Evolutionary conservation across 2,329 filamentous ascomycete genomes (phyloP).

Genomic region (Alternaria metachromatica): DNA sequence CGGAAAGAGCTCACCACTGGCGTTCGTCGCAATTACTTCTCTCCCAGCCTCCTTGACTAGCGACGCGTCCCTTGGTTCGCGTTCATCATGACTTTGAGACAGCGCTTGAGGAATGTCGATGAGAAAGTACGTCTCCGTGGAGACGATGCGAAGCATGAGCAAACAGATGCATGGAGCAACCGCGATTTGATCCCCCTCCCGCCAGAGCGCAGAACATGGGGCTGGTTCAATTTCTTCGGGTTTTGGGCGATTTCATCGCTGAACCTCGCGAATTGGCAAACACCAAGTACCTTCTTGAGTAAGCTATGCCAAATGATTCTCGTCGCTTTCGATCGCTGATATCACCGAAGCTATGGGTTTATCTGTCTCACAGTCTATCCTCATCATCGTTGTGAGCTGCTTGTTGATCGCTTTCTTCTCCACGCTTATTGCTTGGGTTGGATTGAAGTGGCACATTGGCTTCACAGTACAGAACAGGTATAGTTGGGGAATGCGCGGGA

Average conservation of each 20-base stretch:
- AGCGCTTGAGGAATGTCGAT: constrained; percentile 31
- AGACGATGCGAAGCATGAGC: constrained; percentile 52
- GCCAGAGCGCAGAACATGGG: constrained; percentile 50
- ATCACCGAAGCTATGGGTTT: constrained; percentile 51
- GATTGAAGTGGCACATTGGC: constrained; percentile 59
- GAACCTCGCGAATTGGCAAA: constrained; percentile 57
- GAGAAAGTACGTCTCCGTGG: constrained; percentile 48
- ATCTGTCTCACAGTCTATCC: constrained; percentile 57
- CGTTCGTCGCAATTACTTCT: not conserved
- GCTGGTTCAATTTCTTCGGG: constrained; percentile 54
- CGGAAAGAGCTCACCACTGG: not conserved
- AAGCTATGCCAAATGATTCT: not conserved
- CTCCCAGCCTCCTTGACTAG: not conserved
- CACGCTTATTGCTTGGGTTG: constrained; percentile 56
- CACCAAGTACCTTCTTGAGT: constrained; percentile 56
- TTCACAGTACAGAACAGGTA: constrained; percentile 59
- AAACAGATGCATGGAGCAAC: constrained; percentile 54
- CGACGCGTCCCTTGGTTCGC: not conserved
- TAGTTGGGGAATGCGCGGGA: constrained; percentile 58
- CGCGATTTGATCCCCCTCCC: constrained; percentile 50
- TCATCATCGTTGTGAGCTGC: constrained; percentile 55
- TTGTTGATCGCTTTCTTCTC: constrained; percentile 54
- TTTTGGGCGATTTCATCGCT: constrained; percentile 50
- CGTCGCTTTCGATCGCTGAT: constrained; percentile 2
- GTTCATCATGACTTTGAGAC: constrained; percentile 12